Base-by-base conservation (phyloP, 2,329 filamentous ascomycete genomes). In the Chrysosporium queenslandicum region DNA sequence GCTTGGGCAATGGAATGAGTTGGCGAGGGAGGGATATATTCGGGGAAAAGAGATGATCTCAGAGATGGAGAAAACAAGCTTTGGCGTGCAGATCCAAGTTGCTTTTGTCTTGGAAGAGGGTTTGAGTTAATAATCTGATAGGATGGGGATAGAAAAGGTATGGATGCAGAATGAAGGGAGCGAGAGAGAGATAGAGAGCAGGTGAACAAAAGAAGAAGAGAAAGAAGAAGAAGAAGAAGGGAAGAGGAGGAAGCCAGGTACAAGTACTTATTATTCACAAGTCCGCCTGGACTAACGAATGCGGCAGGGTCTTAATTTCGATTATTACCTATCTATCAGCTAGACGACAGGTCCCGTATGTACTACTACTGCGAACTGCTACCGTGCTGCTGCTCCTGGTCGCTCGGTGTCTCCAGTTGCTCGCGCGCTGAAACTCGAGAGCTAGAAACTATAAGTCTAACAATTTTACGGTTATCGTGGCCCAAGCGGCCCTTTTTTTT, bases 151-250 rank as follows among this genome's bases (percentile, higher is more conserved):
- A 37, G 53, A 54, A 52, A 45, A 54, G 52, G 48, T 52, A 51
- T 32, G 53, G 51, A 49, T 52, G 51, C 32, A 46, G 46, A 50
- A 30, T 37, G 45, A 47, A 21, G 54, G 51, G 56, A 50, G 55
- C n/a, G n/a, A n/a, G 30, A 9, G 14, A 39, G 27, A 16, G 18
- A 37, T 6, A 37, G 9, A 4, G 6, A 47, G 29, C 4, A 11
- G 23, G 16, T 3, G 52, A 52, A 50, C 40, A 58, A 54, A 58
- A 49, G 48, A 53, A 36, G 46, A 50, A 54, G 48, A 53, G 48
- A 52, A 47, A 56, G 55, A 54, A 51, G 56, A 55, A 49, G 53
- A 50, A 47, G 46, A 29, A 46, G 39, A 50, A 11, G 32, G 21
- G 50, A 54, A 55, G 53, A 53, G 50, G 46, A 39, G 45, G 49